Evolutionary conservation across 345 rosid species (phyloP).

Genomic region (Gynandropsis gynandra): DNA sequence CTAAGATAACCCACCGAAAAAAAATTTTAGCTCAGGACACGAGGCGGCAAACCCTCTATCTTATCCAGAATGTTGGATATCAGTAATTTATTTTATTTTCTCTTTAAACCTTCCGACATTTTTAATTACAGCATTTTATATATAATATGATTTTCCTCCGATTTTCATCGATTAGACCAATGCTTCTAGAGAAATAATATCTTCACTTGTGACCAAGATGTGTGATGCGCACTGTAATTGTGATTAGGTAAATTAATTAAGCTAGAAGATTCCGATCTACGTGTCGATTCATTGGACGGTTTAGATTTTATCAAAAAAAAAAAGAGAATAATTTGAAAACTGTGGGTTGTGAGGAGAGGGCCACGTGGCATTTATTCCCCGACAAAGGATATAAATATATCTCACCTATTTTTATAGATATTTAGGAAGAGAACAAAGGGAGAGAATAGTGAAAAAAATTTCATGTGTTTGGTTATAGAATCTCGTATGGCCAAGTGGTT

Average conservation of each 20-base stretch:
- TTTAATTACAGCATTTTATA: too few species aligned
- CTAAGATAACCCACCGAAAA: neutral
- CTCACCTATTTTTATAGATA: slow-evolving; percentile 7
- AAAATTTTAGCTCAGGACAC: too few species aligned
- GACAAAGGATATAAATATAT: neutral
- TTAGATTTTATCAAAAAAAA: slow-evolving; percentile 10
- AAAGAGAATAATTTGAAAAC: slow-evolving; percentile 7
- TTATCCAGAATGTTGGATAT: too few species aligned
- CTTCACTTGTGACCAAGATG: too few species aligned
- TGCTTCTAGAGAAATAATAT: too few species aligned
- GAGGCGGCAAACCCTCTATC: neutral
- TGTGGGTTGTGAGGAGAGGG: neutral
- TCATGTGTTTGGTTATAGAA: slow-evolving; percentile 4
- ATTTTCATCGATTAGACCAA: too few species aligned
- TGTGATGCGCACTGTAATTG: too few species aligned
- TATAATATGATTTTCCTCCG: too few species aligned
- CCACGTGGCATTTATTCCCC: slow-evolving; percentile 3
- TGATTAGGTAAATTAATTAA: neutral
- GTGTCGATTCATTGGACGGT: slow-evolving; percentile 7
- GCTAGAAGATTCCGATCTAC: slow-evolving; percentile 6
- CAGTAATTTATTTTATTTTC: too few species aligned
- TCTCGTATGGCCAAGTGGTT: slow-evolving; percentile 20
- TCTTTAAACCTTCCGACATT: too few species aligned
- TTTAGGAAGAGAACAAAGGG: neutral
- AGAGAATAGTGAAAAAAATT: neutral